Percentiles rank a stretch among this genome's conserved stretches.
Evolutionary conservation across 2,329 filamentous ascomycete species (phyloP).

Genomic region (Exophiala mesophila): DNA sequence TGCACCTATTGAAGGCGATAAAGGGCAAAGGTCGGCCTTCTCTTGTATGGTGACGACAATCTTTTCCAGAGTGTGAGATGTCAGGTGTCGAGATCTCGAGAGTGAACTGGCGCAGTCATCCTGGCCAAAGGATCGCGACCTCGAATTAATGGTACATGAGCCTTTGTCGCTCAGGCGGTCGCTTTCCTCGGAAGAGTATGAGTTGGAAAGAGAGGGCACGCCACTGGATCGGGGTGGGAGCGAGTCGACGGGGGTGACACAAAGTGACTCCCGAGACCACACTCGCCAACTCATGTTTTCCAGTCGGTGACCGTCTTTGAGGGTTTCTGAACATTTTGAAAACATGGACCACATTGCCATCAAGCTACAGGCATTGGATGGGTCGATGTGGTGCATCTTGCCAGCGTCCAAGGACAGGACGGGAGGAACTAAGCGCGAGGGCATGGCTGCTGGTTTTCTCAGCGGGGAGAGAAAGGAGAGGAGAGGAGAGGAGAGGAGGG

Average conservation of each 20-base stretch:
- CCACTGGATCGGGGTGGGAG: slow-evolving; percentile 40
- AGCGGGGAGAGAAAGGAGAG: slow-evolving; percentile 1
- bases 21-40: slow-evolving; percentile 63
- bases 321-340: slow-evolving; percentile 86
- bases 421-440: slow-evolving; percentile 73
- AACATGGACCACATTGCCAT: slow-evolving; percentile 99
- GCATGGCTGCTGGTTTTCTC: too few species aligned
- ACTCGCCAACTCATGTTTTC: slow-evolving; percentile 96
- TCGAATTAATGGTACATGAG: slow-evolving; percentile 43
- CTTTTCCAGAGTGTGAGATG: slow-evolving; percentile 86
- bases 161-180: slow-evolving; percentile 45
- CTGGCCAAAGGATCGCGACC: slow-evolving; percentile 22
- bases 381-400: slow-evolving; percentile 92
- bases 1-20: slow-evolving; percentile 44
- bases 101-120: slow-evolving; percentile 34
- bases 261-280: slow-evolving; percentile 91
- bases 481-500: neutral
- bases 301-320: slow-evolving; percentile 84
- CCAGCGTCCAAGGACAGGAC: slow-evolving; percentile 88
- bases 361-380: slow-evolving; percentile 82
- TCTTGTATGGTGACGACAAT: slow-evolving; percentile 91
- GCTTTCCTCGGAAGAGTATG: slow-evolving; percentile 64
- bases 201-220: slow-evolving; percentile 69
- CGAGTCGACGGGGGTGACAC: slow-evolving; percentile 49
- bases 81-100: slow-evolving; percentile 76